Percentiles rank a stretch among this genome's conserved stretches.
Evolutionary conservation across 1,284 basidiomycete species (phyloP).

Genomic region (Tausonia pullulans): DNA sequence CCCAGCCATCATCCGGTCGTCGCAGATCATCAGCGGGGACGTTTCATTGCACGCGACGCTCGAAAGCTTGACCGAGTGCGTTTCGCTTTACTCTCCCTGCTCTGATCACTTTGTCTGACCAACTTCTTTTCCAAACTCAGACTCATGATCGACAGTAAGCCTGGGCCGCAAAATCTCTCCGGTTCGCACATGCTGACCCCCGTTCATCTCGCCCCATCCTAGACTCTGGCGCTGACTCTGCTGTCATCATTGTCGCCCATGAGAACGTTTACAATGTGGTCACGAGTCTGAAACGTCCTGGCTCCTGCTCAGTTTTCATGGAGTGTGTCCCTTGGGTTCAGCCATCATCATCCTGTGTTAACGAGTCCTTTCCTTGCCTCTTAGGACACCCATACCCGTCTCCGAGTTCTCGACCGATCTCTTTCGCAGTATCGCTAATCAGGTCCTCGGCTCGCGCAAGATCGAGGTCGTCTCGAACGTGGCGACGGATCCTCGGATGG

Average conservation of each 20-base stretch:
- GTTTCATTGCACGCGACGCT: slow-evolving; percentile 53
- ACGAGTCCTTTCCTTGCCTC: neutral
- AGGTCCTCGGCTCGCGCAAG: slow-evolving; percentile 4
- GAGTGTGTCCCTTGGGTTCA: slow-evolving; percentile 38
- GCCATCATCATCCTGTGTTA: too few relatives aligned
- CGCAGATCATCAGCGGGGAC: slow-evolving; percentile 46
- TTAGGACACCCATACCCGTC: slow-evolving; percentile 1
- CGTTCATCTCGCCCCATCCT: slow-evolving; percentile 34
- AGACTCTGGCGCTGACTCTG: slow-evolving; percentile 51
- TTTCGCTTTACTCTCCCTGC: slow-evolving; percentile 19
- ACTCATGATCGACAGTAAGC: too few relatives aligned
- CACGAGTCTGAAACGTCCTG: slow-evolving; percentile 50
- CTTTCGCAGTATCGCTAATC: neutral
- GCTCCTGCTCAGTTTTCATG: slow-evolving; percentile 48
- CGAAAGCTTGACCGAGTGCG: slow-evolving; percentile 55
- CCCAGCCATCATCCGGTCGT: slow-evolving; percentile 15
- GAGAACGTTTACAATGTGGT: slow-evolving; percentile 56
- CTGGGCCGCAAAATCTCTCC: too few relatives aligned
- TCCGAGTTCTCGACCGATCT: neutral
- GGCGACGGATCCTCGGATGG: neutral
- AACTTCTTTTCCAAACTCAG: too few relatives aligned
- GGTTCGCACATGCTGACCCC: too few relatives aligned
- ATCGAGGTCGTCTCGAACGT: slow-evolving; percentile 5
- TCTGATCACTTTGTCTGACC: too few relatives aligned
- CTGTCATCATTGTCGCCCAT: slow-evolving; percentile 54